Conservation (phyloP, 192 early-diverging fungal genomes). For the Backusella liffmaniae region DNA sequence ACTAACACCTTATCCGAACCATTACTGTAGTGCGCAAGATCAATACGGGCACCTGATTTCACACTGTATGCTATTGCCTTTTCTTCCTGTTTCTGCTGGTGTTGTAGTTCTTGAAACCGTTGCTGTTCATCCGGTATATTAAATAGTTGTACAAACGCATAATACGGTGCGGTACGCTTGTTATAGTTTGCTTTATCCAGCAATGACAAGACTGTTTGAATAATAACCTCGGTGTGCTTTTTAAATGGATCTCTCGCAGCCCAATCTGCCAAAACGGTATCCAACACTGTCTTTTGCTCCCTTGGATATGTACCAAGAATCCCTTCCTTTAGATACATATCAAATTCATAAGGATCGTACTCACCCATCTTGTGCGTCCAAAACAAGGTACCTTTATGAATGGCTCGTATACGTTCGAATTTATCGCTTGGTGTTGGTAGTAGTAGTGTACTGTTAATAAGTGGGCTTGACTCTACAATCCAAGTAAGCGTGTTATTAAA, state of each 20-base stretch:
- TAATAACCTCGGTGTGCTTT: background rate
- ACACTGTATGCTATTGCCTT: slow-evolving; percentile 12
- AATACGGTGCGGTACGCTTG: slow-evolving; percentile 18
- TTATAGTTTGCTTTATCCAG: slow-evolving; percentile 13
- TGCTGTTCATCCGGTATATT: slow-evolving; percentile 3
- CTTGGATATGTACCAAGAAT: slow-evolving; percentile 23
- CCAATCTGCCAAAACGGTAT: slow-evolving; percentile 25
- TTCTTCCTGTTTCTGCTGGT: background rate
- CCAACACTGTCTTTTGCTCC: slow-evolving; percentile 21
- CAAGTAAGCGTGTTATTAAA: background rate
- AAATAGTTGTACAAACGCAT: slow-evolving; percentile 24
- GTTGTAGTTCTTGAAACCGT: background rate
- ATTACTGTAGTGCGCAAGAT: slow-evolving; percentile 1
- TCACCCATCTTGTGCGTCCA: slow-evolving; percentile 17
- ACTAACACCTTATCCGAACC: background rate
- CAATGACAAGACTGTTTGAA: background rate
- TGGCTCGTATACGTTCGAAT: background rate
- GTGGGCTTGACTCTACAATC: background rate
- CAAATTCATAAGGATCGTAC: slow-evolving; percentile 10
- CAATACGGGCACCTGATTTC: slow-evolving; percentile 18
- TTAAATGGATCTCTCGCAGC: slow-evolving; percentile 8
- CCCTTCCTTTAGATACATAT: slow-evolving; percentile 13
- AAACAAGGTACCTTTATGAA: slow-evolving; percentile 9
- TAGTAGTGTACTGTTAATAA: background rate
- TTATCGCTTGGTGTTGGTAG: background rate